Percentiles rank a stretch among this genome's conserved stretches.
phyloP scores from a whole-genome alignment of 306 rosid genomes.

The Cicer bijugum region DNA sequence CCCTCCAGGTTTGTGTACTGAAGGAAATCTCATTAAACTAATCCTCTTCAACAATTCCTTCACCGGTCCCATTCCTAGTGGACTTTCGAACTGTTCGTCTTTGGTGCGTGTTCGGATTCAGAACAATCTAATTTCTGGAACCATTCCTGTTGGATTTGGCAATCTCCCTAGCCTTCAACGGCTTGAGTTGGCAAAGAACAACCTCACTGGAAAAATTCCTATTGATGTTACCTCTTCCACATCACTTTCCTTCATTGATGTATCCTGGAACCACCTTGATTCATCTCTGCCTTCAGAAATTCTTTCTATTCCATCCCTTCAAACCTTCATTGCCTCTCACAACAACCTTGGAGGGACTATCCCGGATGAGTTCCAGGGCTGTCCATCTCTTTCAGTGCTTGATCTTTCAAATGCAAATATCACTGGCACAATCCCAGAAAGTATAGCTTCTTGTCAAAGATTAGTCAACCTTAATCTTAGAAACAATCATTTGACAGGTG shows the following conservation, averaged over 20 bases:
- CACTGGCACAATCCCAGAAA: constrained; percentile 71
- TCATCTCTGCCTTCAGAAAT: constrained; percentile 72
- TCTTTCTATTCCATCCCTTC: constrained; percentile 71
- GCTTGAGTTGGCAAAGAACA: constrained; percentile 80
- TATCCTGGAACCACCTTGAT: constrained; percentile 71
- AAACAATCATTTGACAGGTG: constrained; percentile 68
- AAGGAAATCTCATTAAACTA: constrained; percentile 79
- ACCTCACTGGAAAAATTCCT: constrained; percentile 73
- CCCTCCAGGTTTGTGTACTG: constrained; percentile 74
- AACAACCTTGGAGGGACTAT: constrained; percentile 67
- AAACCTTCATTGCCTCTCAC: constrained; percentile 76
- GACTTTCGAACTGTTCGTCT: constrained; percentile 70
- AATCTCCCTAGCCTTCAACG: constrained; percentile 68
- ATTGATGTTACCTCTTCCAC: constrained; percentile 62
- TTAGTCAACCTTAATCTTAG: constrained; percentile 71
- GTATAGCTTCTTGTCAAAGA: constrained; percentile 79
- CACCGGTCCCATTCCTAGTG: constrained; percentile 71
- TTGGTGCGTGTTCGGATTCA: constrained; percentile 81
- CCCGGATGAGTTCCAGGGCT: constrained; percentile 74
- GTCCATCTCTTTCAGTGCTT: constrained; percentile 74
- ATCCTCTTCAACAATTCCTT: constrained; percentile 87
- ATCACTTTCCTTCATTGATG: constrained; percentile 83
- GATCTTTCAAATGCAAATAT: constrained; percentile 69
- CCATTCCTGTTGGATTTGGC: constrained; percentile 78
- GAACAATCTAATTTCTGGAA: constrained; percentile 72